Evolutionary conservation across 305 asterid species (phyloP), one percentile per base, ranked within the genome.

Genomic region (Fraxinus latifolia): DNA sequence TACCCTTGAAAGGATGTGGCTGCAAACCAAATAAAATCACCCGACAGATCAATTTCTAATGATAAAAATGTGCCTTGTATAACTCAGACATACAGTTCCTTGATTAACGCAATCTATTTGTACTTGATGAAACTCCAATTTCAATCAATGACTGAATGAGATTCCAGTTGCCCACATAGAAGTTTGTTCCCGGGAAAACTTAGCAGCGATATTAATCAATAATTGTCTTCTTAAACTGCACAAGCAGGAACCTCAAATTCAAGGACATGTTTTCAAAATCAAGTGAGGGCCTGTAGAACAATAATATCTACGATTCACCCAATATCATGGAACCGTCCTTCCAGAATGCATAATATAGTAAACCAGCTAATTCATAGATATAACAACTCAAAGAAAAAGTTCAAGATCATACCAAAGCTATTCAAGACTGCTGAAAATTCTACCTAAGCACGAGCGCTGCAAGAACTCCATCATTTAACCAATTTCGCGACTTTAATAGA

Each of bases 1-100:
- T 27, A 11, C n/a, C 76, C 25, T 71, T 71, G 27, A 32, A 32
- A 31, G 44, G 42, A 71, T 71, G 42, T 19, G 14, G 44, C 44
- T 71, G 44, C 76, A 71, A 71, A 71, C 42, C 76, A 31, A 71
- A n/a, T 71, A 71, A 71, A 71, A 71, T 32, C 27, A n/a, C 47
- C 50, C 2, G 3, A 71, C 27, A 33, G 25, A 71, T 71, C 44
- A 15, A 2, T 21, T 33, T 71, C 76, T 33, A 33, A n/a, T 14
- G 21, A 33, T 33, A 23, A 71, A n/a, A 71, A 32, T n/a, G 76
- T 71, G 47, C 27, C 47, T 15, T 2, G 27, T 33, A 15, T 71
- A 71, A 27, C 76, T 32, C 76, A n/a, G n/a, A 71, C 76, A n/a
- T 32, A n/a, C 76, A 14, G 27, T 7, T 71, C 47, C 76, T 33